Percentiles rank a stretch among this genome's conserved stretches.
phyloP scores from a whole-genome alignment of 306 rosid species.

The Ormosia semicastrata region DNA sequence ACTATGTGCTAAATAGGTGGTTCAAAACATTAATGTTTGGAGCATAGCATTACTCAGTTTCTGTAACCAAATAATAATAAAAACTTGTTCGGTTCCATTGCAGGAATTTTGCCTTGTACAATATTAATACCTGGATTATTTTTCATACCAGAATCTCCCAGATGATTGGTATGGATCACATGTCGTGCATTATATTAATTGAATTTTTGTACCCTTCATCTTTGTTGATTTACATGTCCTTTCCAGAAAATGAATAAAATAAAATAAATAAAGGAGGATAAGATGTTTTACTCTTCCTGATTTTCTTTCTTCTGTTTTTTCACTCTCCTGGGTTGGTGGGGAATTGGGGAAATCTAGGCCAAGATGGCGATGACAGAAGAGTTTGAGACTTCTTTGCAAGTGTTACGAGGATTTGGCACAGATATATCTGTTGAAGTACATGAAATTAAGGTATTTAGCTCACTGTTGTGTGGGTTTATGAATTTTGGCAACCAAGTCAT shows the following conservation, averaged over 20 bases:
- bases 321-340: background rate
- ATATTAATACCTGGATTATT: slow-evolving; percentile 74
- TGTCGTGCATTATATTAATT: slow-evolving; percentile 2
- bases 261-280: background rate
- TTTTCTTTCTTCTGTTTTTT: background rate
- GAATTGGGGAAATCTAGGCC: slow-evolving; percentile 49
- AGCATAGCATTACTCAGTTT: slow-evolving; percentile 6
- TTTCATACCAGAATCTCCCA: slow-evolving; percentile 88
- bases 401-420: slow-evolving; percentile 73
- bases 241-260: background rate
- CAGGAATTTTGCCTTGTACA: slow-evolving; percentile 87
- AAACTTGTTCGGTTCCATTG: slow-evolving; percentile 15
- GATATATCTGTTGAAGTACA: slow-evolving; percentile 82
- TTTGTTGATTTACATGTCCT: background rate
- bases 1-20: background rate
- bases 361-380: slow-evolving; percentile 90
- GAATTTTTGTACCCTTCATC: background rate
- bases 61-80: background rate
- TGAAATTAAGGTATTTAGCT: slow-evolving; percentile 70
- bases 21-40: slow-evolving; percentile 15
- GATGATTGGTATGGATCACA: slow-evolving; percentile 80
- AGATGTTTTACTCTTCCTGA: background rate
- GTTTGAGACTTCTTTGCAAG: slow-evolving; percentile 86
- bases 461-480: background rate
- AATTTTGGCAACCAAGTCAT: slow-evolving; percentile 2